A percentile compares a stretch with the other conserved stretches of the same genome.
Conservation (phyloP, 73 alveolate species). For the Stentor coeruleus region DNA sequence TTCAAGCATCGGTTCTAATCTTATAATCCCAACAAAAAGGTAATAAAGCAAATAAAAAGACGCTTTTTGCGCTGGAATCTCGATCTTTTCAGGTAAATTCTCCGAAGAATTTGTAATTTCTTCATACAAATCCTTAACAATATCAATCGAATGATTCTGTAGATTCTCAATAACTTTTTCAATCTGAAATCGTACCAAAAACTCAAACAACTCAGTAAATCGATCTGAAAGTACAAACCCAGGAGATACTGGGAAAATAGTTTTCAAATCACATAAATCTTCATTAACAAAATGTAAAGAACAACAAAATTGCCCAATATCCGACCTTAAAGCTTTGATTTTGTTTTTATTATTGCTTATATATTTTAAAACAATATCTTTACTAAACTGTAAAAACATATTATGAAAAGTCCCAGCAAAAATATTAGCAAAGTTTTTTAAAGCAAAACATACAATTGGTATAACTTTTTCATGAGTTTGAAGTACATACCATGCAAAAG, state of each 20-base stretch:
- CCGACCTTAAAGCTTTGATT: constrained; percentile 9
- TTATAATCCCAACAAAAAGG: neutral
- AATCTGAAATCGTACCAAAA: neutral
- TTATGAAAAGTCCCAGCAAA: neutral
- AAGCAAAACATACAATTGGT: neutral
- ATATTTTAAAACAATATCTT: neutral
- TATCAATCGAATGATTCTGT: neutral
- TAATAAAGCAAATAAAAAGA: neutral
- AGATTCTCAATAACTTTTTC: constrained; percentile 6
- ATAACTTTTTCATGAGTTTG: neutral
- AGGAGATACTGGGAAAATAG: neutral
- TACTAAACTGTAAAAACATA: neutral
- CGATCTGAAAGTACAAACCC: neutral
- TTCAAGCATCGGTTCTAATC: constrained; percentile 9
- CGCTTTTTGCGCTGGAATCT: constrained; percentile 20
- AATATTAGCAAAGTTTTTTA: neutral
- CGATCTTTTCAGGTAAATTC: neutral
- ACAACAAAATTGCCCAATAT: neutral
- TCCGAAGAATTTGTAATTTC: neutral
- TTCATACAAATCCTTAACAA: neutral
- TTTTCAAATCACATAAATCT: neutral
- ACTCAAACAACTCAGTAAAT: constrained; percentile 8
- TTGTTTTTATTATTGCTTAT: neutral
- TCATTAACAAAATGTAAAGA: neutral
- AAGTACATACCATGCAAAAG: constrained; percentile 13